These are phyloP conservation scores for Apiospora hydei DNA, from an alignment of 2,329 filamentous ascomycete genomes.

Conservation along the genomic window DNA sequence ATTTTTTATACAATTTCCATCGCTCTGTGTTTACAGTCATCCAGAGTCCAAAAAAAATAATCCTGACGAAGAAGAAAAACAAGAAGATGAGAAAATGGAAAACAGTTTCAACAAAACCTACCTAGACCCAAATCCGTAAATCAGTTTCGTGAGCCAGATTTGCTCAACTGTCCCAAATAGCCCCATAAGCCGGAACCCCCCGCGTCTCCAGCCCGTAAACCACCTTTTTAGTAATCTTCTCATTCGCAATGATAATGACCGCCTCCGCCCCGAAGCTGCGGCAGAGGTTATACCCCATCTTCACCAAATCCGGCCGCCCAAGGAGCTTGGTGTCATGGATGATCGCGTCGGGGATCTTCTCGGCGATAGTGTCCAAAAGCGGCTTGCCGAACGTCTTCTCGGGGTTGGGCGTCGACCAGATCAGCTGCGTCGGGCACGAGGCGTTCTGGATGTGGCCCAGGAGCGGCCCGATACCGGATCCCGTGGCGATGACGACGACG, in stretches of 20 bases:
- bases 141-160: background rate
- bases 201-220: conserved; percentile 73
- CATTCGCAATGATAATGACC: conserved; percentile 77
- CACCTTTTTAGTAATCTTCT: conserved; percentile 69
- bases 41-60: no score
- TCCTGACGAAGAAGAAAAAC: no score
- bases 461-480: conserved; percentile 76
- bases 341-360: conserved; percentile 66
- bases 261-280: conserved; percentile 69
- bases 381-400: conserved; percentile 66
- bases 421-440: conserved; percentile 59
- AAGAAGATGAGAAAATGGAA: background rate
- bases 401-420: conserved; percentile 73
- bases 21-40: no score
- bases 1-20: no score
- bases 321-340: conserved; percentile 70
- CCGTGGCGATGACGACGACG: conserved; percentile 73
- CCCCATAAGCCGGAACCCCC: conserved; percentile 73
- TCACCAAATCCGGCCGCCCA: conserved; percentile 64
- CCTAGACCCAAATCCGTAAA: background rate
- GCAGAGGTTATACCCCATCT: conserved; percentile 59
- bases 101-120: background rate
- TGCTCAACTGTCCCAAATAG: conserved; percentile 72
- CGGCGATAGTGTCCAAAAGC: conserved; percentile 62
- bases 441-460: conserved; percentile 65